Base-by-base conservation (phyloP, 2,329 filamentous ascomycete genomes). In the Talaromyces rugulosus region DNA sequence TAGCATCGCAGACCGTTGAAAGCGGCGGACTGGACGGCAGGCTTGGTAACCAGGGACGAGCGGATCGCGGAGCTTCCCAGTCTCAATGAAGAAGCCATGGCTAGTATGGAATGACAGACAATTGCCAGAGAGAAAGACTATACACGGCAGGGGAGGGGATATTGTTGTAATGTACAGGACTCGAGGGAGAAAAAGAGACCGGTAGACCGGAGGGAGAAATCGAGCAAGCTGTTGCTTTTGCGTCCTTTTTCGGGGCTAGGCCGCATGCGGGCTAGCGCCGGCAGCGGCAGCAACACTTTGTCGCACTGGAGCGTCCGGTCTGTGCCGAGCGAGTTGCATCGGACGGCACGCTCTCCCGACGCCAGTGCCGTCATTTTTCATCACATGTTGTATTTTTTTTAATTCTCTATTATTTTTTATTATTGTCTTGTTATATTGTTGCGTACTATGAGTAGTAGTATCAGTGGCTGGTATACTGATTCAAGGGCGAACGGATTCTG, bases 1-100 rank as follows among this genome's bases (percentile, higher is more conserved):
- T 97, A 97, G 86, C 86, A 92, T 81, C 95, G 89, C 75, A 90
- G 82, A 76, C 90, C 89, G 82, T 89, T 92, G 84, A 92, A 93
- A 76, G 88, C 88, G 69, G 87, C 85, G 74, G 83, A 81, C 75
- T 88, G 87, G 75, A 87, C 84, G 77, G 85, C 84, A 74, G 91
- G 84, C 75, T 87, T 83, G 68, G 88, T 84, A 70, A 86, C 81
- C 75, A 85, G 81, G 74, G 91, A 80, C 64, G 91, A 85, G 82
- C 93, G 89, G 77, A 98, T 84, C 79, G 91, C 87, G 78, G 90
- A 86, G 75, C 89, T 87, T 82, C 89, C 87, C 75, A 96, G 80
- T 83, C 91, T 89, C 77, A 95, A 81, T 77, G 91, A 85, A 75
- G 91, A 87, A 77, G 92, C 89, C 91, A 96, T 96, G 81, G 81